Base-by-base conservation (phyloP, 352 stramenopile genomes). In the Phytophthora brassicae region DNA sequence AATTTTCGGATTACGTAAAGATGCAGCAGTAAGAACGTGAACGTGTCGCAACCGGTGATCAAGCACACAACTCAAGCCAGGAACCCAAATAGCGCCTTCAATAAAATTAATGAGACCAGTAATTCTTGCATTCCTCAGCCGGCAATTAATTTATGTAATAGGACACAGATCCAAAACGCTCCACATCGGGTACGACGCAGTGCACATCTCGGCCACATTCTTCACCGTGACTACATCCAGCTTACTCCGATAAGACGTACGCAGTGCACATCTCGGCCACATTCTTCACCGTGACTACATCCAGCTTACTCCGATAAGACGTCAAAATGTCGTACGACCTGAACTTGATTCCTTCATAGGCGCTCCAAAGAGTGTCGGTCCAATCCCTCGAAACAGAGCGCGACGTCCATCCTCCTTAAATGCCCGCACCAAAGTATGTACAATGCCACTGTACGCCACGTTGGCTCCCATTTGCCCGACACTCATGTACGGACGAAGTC, bases 61-160 rank as follows among this genome's bases (percentile, higher is more conserved):
- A 98, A 54, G 57, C 92, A 98, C 51, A 92, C 92, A 20, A 94
- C 38, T 87, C 91, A 97, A 1, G 98, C 74, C 14, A 87, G 89
- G 45, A 97, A 90, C 8, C 82, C 77, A 55, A 97, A 96, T 1
- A 98, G 72, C 17, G 98, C 83, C 42, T 96, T 74, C 33, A 98
- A 90, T 4, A 91, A 91, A 43, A 98, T 97, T 7, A 92, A 92
- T 13, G 87, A 96, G 12, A 92, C 92, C 14, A 98, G 60, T 14
- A 97, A 87, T 64, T 98, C 92, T 49, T 98, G 92, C 26, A 98
- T 89, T 57, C 98, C 92, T 44, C 87, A 90, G 17, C 68, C 90
- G 3, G 98, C 88, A 53, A 98, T 97, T 92, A 39, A 98, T 87
- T 73, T 98, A 91, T 20, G 89, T 96, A 88, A 98, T 97, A n/a